A percentile compares a stretch with the other conserved stretches of the same genome.
These are phyloP conservation scores for Linanthus parryae DNA, from an alignment of 148 eudicot genomes.

Conservation along the genomic window DNA sequence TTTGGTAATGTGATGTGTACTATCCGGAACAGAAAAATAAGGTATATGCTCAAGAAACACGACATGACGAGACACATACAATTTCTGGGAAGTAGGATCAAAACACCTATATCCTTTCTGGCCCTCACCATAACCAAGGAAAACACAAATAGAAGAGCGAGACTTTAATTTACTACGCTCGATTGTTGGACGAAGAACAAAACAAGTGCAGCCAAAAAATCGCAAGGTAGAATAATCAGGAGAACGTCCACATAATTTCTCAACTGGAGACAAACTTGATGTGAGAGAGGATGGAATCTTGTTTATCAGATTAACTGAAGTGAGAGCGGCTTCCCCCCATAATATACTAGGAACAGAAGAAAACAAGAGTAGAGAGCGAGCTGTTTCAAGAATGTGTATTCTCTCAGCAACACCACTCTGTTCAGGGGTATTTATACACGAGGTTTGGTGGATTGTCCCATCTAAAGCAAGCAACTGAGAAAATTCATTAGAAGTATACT, in stretches of 20 bases:
- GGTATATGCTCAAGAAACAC: conserved; percentile 1
- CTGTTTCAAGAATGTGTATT: neutral
- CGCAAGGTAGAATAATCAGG: neutral
- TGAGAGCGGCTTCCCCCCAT: neutral
- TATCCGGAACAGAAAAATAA: neutral
- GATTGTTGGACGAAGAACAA: neutral
- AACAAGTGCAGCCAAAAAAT: neutral
- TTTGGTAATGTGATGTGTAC: neutral
- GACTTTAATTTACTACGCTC: neutral
- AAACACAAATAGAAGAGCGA: neutral
- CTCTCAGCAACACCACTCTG: conserved; percentile 2
- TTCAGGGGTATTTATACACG: conserved; percentile 1
- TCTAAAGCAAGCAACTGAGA: neutral
- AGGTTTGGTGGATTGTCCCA: neutral
- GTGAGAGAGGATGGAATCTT: neutral
- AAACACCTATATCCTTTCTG: neutral
- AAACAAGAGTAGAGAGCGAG: neutral
- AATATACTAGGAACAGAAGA: neutral
- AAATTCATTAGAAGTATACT: neutral
- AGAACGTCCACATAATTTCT: neutral
- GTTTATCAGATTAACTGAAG: neutral
- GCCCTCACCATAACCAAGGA: neutral
- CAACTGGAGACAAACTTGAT: neutral
- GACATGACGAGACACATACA: conserved; percentile 3
- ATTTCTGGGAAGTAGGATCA: neutral